These are phyloP conservation scores for Xylaria sp. DNA, from an alignment of 2,329 filamentous ascomycete species.

Conservation along the genomic window DNA sequence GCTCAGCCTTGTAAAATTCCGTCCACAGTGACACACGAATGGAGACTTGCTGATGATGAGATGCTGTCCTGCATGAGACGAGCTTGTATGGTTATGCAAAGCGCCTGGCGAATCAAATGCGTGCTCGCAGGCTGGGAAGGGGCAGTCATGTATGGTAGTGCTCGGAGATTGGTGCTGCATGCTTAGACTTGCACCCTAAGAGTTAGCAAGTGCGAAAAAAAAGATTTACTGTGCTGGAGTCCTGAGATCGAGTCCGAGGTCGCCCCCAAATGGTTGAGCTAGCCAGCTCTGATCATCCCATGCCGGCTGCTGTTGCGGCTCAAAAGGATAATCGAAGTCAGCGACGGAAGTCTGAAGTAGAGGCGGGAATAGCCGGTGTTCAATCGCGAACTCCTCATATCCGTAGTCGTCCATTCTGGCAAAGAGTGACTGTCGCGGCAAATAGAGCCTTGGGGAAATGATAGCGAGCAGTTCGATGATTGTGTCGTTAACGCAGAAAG, in stretches of 20 bases:
- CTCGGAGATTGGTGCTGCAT: too few species aligned
- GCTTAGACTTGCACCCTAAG: slow-evolving; percentile 32
- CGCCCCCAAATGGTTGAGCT: not conserved
- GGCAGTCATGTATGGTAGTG: too few species aligned
- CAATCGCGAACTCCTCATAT: not conserved
- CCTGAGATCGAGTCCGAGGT: not conserved
- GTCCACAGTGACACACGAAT: slow-evolving; percentile 23
- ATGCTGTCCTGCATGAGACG: slow-evolving; percentile 14
- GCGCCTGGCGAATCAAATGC: not conserved
- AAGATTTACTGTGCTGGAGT: slow-evolving; percentile 29
- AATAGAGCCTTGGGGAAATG: not conserved
- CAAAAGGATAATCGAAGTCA: not conserved
- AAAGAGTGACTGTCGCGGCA: not conserved
- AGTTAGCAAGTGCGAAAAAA: slow-evolving; percentile 32
- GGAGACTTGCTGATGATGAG: not conserved
- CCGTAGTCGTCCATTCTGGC: not conserved
- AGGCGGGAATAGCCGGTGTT: not conserved
- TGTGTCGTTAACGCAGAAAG: not conserved
- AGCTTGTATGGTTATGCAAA: not conserved
- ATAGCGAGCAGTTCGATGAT: not conserved
- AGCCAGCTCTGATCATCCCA: not conserved
- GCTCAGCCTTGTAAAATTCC: slow-evolving; percentile 9
- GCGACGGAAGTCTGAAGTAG: not conserved
- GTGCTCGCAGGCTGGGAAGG: too few species aligned
- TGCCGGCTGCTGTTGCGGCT: not conserved